Percentiles rank a stretch among this genome's conserved stretches.
These are phyloP conservation scores for Rhododendron vialii DNA, from an alignment of 148 eudicot species.

Conservation along the genomic window DNA sequence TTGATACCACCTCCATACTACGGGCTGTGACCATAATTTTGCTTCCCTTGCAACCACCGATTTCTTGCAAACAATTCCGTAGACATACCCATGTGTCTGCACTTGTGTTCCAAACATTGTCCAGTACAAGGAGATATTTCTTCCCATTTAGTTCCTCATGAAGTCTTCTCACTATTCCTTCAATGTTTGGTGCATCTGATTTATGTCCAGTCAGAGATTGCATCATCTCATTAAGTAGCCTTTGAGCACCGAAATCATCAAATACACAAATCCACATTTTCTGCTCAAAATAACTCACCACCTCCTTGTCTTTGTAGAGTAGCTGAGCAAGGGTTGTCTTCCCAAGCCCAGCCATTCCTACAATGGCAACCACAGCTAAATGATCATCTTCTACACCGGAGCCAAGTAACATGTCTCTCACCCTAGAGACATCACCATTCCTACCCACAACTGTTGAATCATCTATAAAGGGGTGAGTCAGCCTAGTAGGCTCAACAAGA, in stretches of 20 bases:
- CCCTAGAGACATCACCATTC: neutral
- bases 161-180: neutral
- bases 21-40: too few relatives aligned
- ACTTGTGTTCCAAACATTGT: slow-evolving; percentile 13
- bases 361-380: neutral
- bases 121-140: slow-evolving; percentile 15
- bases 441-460: neutral
- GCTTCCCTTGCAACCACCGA: neutral
- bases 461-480: too few relatives aligned
- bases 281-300: neutral
- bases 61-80: neutral
- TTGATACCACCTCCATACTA: too few relatives aligned
- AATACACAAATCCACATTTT: slow-evolving; percentile 12
- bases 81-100: neutral
- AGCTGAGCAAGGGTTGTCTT: neutral
- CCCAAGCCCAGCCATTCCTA: neutral
- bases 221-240: neutral
- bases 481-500: too few relatives aligned
- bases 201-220: neutral
- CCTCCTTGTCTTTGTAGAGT: neutral
- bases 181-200: too few relatives aligned
- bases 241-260: neutral
- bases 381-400: too few relatives aligned
- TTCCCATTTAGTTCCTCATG: neutral
- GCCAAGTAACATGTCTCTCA: neutral